Base-by-base conservation (phyloP, 2,329 filamentous ascomycete genomes). In the Botrytis pseudocinerea region DNA sequence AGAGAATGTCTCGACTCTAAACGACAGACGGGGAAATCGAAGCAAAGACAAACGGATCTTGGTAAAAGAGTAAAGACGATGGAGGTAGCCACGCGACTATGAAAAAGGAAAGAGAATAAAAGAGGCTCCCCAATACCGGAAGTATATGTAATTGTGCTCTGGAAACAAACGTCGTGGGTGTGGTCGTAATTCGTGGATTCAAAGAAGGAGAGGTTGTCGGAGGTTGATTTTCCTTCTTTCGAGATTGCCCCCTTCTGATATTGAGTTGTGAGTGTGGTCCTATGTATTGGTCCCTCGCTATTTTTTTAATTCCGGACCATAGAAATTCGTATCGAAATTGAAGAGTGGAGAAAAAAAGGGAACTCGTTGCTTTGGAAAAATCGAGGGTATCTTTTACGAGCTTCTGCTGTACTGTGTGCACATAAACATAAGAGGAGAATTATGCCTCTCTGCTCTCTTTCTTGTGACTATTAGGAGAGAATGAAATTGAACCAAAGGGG, bases 51-150 rank as follows among this genome's bases (percentile, higher is more conserved):
- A 38, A 38, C 40, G 46, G 51, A 22, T 28, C 57, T 69, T 72
- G 48, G 38, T 44, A 28, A 48, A 25, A 48, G 61, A 28, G 35
- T 48, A 25, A 68, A n/a, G 62, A 71, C 22, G 63, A 46, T 60
- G 63, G 40, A 69, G 54, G 63, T 72, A 72, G 70, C 70, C 70
- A 72, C 70, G 70, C 63, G 42, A 69, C 63, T 69, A 69, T 69
- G 54, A 42, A 40, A 25, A 48, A 40, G 12, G 28, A 68, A 69
- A 38, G 48, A 44, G 35, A 42, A 32, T 25, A 18, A 28, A 44
- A n/a, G 20, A 32, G 28, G 5, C 20, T 42, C 48, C 14, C 35
- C 35, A 28, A 51, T 22, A 25, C 32, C 12, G 40, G 65, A 40
- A 22, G 35, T 44, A 42, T 57, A 69, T 57, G 14, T 69, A 59